These are phyloP conservation scores for Arthrobotrys entomopaga DNA, from an alignment of 2,329 filamentous ascomycete genomes.

Conservation along the genomic window DNA sequence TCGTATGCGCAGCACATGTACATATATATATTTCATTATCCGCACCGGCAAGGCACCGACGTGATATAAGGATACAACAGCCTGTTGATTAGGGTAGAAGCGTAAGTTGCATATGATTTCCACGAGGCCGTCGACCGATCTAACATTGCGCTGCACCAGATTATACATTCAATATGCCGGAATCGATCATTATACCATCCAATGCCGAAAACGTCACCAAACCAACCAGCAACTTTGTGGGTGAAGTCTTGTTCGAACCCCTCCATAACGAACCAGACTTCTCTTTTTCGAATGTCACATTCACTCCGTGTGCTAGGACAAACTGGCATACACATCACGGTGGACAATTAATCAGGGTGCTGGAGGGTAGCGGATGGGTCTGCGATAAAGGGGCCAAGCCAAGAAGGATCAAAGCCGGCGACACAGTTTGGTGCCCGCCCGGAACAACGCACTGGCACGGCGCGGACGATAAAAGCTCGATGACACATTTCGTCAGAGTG, in stretches of 20 bases:
- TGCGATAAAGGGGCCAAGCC: conserved; percentile 63
- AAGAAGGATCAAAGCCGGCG: conserved; percentile 62
- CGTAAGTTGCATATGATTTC: too few species aligned
- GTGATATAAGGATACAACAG: too few species aligned
- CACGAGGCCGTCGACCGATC: too few species aligned
- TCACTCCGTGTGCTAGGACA: conserved; percentile 64
- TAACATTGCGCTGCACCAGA: too few species aligned
- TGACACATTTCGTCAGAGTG: conserved; percentile 63
- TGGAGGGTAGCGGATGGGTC: conserved; percentile 63
- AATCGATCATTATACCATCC: conserved; percentile 14
- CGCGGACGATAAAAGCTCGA: conserved; percentile 62
- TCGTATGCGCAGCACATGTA: too few species aligned
- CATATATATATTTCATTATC: too few species aligned
- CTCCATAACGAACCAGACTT: conserved; percentile 59
- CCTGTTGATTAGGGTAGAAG: too few species aligned
- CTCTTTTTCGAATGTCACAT: conserved; percentile 62
- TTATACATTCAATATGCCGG: neutral
- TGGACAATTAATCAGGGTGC: conserved; percentile 64
- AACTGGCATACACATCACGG: conserved; percentile 65
- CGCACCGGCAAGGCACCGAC: too few species aligned
- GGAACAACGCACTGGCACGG: conserved; percentile 65
- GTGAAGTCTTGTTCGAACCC: conserved; percentile 60
- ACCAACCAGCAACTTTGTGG: conserved; percentile 58
- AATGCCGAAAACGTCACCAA: neutral
- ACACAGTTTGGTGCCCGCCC: conserved; percentile 63